Evolutionary conservation across 2,329 filamentous ascomycete genomes (phyloP).

Genomic region (Geoglossum cookeanum): DNA sequence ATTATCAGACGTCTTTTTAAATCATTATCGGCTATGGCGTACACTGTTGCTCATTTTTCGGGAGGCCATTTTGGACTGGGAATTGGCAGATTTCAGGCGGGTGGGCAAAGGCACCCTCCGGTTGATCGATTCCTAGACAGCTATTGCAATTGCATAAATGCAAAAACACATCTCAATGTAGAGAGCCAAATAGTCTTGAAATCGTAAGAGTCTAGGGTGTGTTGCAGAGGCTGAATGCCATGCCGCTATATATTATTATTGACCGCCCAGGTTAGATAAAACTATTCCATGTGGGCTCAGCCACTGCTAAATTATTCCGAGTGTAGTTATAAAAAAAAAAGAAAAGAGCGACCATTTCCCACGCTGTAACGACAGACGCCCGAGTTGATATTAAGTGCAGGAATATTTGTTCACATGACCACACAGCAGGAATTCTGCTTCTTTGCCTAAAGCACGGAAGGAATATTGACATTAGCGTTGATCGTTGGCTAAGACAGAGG

Average conservation of each 20-base stretch:
- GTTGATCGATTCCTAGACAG: background rate
- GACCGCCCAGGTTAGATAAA: background rate
- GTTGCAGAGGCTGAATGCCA: background rate
- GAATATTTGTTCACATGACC: conserved; percentile 26
- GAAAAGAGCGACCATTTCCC: background rate
- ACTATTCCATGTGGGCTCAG: background rate
- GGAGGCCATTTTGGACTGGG: background rate
- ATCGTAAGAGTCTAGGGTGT: background rate
- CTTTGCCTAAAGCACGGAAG: conserved; percentile 27
- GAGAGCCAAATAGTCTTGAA: background rate
- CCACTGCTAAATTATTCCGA: background rate
- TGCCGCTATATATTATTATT: background rate
- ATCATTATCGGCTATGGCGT: background rate
- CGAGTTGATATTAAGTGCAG: background rate
- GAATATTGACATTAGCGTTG: background rate
- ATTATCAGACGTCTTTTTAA: background rate
- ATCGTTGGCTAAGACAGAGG: no score
- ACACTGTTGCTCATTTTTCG: background rate
- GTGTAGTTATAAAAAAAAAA: no score
- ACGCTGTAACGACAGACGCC: conserved; percentile 1
- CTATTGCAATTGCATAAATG: background rate
- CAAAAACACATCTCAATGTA: background rate
- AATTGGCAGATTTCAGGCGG: background rate
- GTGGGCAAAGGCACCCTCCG: background rate
- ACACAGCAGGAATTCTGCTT: conserved; percentile 42